phyloP scores from a whole-genome alignment of 148 eudicot species.

The Rhododendron kiyosumense region DNA sequence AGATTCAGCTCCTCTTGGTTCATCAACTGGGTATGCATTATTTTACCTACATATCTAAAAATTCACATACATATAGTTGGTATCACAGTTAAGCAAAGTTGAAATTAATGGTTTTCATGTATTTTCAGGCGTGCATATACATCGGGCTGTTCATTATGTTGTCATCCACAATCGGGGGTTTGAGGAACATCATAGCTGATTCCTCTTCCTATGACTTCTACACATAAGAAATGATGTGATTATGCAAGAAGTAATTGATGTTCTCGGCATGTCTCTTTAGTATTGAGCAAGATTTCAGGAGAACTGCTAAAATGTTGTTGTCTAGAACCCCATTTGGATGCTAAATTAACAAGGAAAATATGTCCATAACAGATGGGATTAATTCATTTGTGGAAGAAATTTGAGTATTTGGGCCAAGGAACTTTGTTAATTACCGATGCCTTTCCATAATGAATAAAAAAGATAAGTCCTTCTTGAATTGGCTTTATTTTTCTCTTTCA shows the following conservation, averaged over 20 bases:
- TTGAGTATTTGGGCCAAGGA: background rate
- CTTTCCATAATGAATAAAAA: background rate
- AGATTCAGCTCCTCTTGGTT: constrained; percentile 67
- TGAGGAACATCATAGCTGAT: constrained; percentile 67
- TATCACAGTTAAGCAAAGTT: background rate
- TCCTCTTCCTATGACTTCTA: constrained; percentile 80
- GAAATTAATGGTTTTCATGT: background rate
- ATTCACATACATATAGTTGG: background rate
- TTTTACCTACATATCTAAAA: background rate
- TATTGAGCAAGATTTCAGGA: constrained; percentile 19
- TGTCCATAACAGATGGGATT: background rate
- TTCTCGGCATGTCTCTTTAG: background rate
- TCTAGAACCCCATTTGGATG: background rate
- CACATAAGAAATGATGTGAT: constrained; percentile 19
- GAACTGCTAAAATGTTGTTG: background rate
- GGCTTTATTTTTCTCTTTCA: background rate
- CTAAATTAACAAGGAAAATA: background rate
- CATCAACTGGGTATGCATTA: constrained; percentile 67
- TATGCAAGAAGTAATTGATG: background rate
- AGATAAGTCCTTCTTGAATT: background rate
- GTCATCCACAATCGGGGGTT: constrained; percentile 83
- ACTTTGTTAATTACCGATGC: background rate
- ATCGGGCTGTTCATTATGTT: constrained; percentile 74
- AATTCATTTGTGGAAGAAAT: background rate
- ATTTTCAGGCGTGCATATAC: constrained; percentile 57